Evolutionary conservation across 2,329 filamentous ascomycete genomes (phyloP).

Genomic region (Alternaria sp.): DNA sequence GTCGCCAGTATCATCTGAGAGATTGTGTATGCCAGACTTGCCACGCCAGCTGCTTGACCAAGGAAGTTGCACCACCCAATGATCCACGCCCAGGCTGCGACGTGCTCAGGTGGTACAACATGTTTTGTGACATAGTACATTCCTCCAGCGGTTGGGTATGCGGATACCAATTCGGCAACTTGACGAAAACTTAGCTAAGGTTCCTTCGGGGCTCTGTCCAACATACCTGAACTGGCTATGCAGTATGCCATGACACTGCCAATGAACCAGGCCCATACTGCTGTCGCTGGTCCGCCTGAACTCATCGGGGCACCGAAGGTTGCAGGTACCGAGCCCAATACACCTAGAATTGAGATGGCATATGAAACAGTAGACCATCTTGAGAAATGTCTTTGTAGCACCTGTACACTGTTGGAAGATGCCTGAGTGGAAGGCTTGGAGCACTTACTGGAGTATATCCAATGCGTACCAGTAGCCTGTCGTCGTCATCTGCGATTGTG

Average conservation of each 20-base stretch:
- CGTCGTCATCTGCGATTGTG: constrained; percentile 66
- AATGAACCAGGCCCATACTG: constrained; percentile 72
- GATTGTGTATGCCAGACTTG: constrained; percentile 69
- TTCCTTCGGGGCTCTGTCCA: not conserved
- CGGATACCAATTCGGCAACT: constrained; percentile 72
- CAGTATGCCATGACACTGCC: constrained; percentile 71
- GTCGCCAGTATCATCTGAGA: constrained; percentile 70
- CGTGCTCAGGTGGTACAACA: constrained; percentile 67
- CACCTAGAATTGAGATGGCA: constrained; percentile 70
- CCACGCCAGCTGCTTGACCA: constrained; percentile 69
- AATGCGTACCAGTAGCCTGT: constrained; percentile 66
- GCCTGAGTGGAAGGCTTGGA: not conserved
- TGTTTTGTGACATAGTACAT: constrained; percentile 75
- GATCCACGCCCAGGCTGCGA: constrained; percentile 70
- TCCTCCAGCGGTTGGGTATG: constrained; percentile 71
- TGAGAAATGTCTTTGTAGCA: constrained; percentile 69
- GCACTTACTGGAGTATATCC: constrained; percentile 67
- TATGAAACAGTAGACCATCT: constrained; percentile 73
- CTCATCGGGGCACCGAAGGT: constrained; percentile 67
- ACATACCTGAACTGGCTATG: constrained; percentile 66
- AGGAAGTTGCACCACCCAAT: constrained; percentile 74
- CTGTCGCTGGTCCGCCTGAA: constrained; percentile 68
- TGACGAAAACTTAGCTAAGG: constrained; percentile 7
- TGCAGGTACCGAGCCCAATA: constrained; percentile 70
- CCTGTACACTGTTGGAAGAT: constrained; percentile 53